Evolutionary conservation across 768 basidiomycete genomes (phyloP).

Genomic region (Collybia sordida): DNA sequence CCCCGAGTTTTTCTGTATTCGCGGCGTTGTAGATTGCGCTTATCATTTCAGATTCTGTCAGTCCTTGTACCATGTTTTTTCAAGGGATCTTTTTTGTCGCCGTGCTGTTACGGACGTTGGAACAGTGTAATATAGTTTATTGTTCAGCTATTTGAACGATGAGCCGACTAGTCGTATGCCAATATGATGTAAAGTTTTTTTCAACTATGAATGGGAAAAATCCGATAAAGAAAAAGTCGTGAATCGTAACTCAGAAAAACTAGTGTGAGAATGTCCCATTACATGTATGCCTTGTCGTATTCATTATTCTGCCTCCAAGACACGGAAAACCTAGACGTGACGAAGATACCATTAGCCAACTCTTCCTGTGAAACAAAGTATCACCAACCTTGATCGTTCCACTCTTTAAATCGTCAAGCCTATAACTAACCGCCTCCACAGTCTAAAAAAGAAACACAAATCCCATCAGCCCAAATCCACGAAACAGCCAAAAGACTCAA

Average conservation of each 20-base stretch:
- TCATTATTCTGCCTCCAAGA: constrained; percentile 31
- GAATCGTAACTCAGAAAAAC: background rate
- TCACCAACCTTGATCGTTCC: constrained; percentile 69
- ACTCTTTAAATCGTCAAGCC: constrained; percentile 86
- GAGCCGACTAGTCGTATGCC: constrained; percentile 2
- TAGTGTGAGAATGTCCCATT: background rate
- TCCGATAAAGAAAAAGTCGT: constrained; percentile 5
- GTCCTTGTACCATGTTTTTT: background rate
- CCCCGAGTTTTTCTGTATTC: background rate
- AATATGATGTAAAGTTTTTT: constrained; percentile 1
- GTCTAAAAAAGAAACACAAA: constrained; percentile 24
- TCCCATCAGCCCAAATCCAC: too few relatives aligned
- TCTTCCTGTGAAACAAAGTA: constrained; percentile 6
- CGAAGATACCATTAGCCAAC: background rate
- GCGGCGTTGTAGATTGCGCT: background rate
- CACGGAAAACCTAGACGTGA: constrained; percentile 38
- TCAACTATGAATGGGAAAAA: too few relatives aligned
- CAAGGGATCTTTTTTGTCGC: constrained; percentile 1
- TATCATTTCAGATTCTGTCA: background rate
- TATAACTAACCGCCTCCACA: constrained; percentile 82
- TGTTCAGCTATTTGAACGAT: constrained; percentile 1
- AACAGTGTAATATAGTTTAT: constrained; percentile 12
- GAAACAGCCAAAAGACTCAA: constrained; percentile 5
- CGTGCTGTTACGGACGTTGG: constrained; percentile 3
- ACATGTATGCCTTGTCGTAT: background rate